These are phyloP conservation scores for Oenanthe sinensis DNA, from an alignment of 129 eudicot genomes.

Conservation along the genomic window DNA sequence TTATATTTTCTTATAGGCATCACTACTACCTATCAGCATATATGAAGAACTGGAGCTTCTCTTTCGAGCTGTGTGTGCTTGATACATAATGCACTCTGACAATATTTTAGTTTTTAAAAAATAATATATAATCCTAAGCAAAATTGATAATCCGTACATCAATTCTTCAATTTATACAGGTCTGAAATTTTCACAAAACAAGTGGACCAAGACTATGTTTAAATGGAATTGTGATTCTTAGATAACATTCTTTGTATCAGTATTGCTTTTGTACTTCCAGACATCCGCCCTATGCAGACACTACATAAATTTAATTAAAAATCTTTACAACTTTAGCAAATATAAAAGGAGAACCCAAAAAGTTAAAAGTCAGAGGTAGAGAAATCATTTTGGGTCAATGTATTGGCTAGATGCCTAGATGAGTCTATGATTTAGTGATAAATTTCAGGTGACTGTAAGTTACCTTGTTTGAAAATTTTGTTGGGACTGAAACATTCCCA, in stretches of 20 bases:
- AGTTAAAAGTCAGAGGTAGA: too few species aligned
- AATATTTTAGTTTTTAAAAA: background rate
- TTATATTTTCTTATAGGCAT: too few species aligned
- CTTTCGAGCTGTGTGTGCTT: background rate
- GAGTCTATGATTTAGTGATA: background rate
- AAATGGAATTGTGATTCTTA: background rate
- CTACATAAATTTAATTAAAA: background rate
- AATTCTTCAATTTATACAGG: background rate
- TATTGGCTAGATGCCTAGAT: background rate
- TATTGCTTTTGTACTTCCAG: background rate
- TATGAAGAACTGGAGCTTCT: background rate
- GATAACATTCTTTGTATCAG: background rate
- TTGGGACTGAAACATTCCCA: constrained; percentile 17
- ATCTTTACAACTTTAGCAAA: background rate
- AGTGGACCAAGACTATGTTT: background rate
- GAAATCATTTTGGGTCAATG: background rate
- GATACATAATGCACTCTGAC: background rate
- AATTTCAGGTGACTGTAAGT: constrained; percentile 1
- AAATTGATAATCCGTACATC: background rate
- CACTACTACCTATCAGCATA: background rate
- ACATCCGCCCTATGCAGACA: too few species aligned
- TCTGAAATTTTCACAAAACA: background rate
- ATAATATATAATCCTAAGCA: background rate
- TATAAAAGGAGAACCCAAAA: background rate
- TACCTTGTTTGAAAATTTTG: constrained; percentile 34